A percentile compares a stretch with the other conserved stretches of the same genome.
These are phyloP conservation scores for Nannochloropsis gaditana DNA, from an alignment of 108 stramenopile species.

Conservation along the genomic window DNA sequence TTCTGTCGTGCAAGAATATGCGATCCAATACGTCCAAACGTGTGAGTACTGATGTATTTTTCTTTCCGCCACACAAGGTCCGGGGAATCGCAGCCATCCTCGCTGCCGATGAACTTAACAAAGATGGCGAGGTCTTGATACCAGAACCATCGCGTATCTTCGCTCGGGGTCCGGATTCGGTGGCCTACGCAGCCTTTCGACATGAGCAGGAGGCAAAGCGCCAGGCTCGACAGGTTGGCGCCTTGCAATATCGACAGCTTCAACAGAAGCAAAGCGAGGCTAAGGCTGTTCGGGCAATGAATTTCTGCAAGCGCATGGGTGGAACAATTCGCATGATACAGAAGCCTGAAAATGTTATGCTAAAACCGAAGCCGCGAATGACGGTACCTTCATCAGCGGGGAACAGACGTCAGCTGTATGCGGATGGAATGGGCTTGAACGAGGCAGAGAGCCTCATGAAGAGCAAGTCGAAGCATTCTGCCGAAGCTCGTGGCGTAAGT, in stretches of 20 bases:
- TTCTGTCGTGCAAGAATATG: too few species aligned
- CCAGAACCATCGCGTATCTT: neutral
- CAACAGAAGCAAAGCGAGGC: conserved; percentile 6
- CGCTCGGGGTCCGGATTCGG: neutral
- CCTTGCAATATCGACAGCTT: neutral
- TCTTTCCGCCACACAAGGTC: neutral
- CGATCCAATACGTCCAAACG: neutral
- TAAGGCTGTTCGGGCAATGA: neutral
- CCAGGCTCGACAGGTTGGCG: neutral
- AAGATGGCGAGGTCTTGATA: neutral
- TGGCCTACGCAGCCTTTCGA: neutral
- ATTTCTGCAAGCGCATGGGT: neutral
- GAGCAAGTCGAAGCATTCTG: conserved; percentile 12
- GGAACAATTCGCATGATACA: neutral
- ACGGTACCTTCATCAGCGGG: neutral
- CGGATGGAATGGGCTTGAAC: neutral
- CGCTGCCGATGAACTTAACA: neutral
- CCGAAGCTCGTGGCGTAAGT: conserved; percentile 16
- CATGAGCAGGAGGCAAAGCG: conserved; percentile 10
- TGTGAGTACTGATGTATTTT: neutral
- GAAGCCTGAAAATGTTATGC: neutral
- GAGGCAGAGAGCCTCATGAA: conserved; percentile 2
- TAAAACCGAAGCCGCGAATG: too few species aligned
- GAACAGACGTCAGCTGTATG: neutral
- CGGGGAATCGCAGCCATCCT: neutral